Base-by-base conservation (phyloP, 2,329 filamentous ascomycete species). In the Fusarium sp. region DNA sequence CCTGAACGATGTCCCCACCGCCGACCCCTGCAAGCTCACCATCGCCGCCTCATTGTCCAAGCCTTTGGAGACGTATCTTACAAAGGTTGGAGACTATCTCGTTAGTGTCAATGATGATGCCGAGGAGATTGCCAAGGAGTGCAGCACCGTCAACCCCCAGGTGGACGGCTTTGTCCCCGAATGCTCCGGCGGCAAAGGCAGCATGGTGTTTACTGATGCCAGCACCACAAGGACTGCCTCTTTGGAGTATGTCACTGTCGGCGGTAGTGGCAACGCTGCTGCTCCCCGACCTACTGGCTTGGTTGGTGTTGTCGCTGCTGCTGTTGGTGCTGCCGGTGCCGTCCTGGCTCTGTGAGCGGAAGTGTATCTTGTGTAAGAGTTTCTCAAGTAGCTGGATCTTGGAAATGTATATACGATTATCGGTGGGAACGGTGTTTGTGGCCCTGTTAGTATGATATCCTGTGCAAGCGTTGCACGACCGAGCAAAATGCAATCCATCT, bases 1-100 rank as follows among this genome's bases (percentile, higher is more conserved):
- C 4, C 20, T 20, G 2, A 43, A 20, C 5, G 64, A n/a, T 2
- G 47, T 32, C 6, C 25, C 65, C 12, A 32, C 68, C n/a, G 60
- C 52, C 15, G 47, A 74, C 9, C 25, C 52, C 6, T 74, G 71
- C 32, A 72, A 38, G 33, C 58, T 74, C 10, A 27, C 25, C 27
- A 69, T 59, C 37, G 71, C 71, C 33, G 60, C 65, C 20, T 74
- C 71, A 0, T 9, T 74, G 2, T 74, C 71, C 1, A 65, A 69
- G 0, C 60, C 64, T 2, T n/a, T 74, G 22, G 52, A 74, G 64
- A 52, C 38, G 10, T 74, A 72, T n/a, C 32, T 74, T n/a, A 74
- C 71, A 4, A 33, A 20, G 7, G 8, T 72, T n/a, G 33, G 32
- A 6, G 22, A 66, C 14, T 74, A 69, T 58, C 15, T 38, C 4